Percentiles rank a stretch among this genome's conserved stretches.
phyloP scores from a whole-genome alignment of 352 stramenopile genomes.

The Globisporangium canariense region DNA sequence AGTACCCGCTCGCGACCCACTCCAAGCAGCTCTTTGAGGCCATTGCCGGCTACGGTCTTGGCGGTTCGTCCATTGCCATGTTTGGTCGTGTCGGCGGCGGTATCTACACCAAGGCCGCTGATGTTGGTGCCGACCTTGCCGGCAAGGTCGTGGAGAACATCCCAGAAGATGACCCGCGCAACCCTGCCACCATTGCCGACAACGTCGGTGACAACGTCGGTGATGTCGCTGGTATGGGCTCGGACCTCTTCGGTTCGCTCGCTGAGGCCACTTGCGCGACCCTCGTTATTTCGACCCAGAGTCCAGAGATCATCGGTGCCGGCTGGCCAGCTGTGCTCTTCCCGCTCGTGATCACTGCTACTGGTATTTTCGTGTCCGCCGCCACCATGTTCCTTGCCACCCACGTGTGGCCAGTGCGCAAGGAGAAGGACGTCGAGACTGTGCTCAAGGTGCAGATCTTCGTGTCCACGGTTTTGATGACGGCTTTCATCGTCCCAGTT shows the following conservation, averaged over 20 bases:
- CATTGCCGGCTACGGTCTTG: slow-evolving; percentile 97
- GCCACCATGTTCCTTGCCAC: slow-evolving; percentile 97
- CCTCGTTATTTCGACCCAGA: slow-evolving; percentile 95
- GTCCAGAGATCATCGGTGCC: slow-evolving; percentile 83
- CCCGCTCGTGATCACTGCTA: slow-evolving; percentile 94
- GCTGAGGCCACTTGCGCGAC: slow-evolving; percentile 98
- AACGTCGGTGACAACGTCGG: slow-evolving; percentile 99
- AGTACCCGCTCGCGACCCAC: slow-evolving; percentile 86
- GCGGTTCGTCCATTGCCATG: slow-evolving; percentile 98
- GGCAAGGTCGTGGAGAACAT: slow-evolving; percentile 99
- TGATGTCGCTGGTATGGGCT: slow-evolving; percentile 99
- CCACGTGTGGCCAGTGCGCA: slow-evolving; percentile 93
- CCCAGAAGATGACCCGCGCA: slow-evolving; percentile 98
- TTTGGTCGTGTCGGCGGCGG: slow-evolving; percentile 99
- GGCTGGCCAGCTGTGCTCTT: slow-evolving; percentile 96
- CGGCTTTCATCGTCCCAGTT: slow-evolving; percentile 89
- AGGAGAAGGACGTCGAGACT: slow-evolving; percentile 94
- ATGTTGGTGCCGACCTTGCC: slow-evolving; percentile 99
- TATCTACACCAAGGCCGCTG: slow-evolving; percentile 99
- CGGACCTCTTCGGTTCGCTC: slow-evolving; percentile 99
- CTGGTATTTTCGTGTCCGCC: slow-evolving; percentile 97
- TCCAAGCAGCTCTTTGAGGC: slow-evolving; percentile 93
- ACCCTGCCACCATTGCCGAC: slow-evolving; percentile 99
- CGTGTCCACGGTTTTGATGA: slow-evolving; percentile 95
- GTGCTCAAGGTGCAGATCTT: slow-evolving; percentile 99